A percentile compares a stretch with the other conserved stretches of the same genome.
Evolutionary conservation across 2,329 filamentous ascomycete genomes (phyloP).

Genomic region (Cladophialophora carrionii): DNA sequence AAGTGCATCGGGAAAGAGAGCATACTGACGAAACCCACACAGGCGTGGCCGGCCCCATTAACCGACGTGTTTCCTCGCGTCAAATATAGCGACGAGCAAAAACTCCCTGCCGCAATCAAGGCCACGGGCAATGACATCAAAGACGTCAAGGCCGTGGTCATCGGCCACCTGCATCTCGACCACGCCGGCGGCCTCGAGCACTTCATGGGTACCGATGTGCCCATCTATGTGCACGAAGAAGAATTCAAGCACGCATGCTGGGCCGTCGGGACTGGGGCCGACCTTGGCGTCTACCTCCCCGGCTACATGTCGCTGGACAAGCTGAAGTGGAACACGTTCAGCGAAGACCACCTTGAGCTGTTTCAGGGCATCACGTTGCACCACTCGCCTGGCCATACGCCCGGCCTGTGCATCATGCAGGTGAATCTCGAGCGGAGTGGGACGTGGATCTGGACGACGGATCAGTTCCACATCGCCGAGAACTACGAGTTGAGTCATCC

Average conservation of each 20-base stretch:
- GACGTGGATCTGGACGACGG: conserved; percentile 49
- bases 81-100: conserved; percentile 42
- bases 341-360: conserved; percentile 46
- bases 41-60: conserved; percentile 45
- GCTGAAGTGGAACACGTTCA: conserved; percentile 52
- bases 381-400: conserved; percentile 46
- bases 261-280: conserved; percentile 49
- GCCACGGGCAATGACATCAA: conserved; percentile 50
- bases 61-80: conserved; percentile 48
- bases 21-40: background rate
- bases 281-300: conserved; percentile 47
- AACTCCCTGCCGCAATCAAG: conserved; percentile 45
- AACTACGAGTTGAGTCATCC: conserved; percentile 45
- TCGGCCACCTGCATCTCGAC: conserved; percentile 55
- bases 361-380: conserved; percentile 47
- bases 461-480: conserved; percentile 48
- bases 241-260: conserved; percentile 54
- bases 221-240: conserved; percentile 54
- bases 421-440: conserved; percentile 45
- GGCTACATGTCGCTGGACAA: conserved; percentile 45
- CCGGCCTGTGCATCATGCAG: conserved; percentile 45
- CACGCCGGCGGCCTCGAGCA: conserved; percentile 55
- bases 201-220: conserved; percentile 49
- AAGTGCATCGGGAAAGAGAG: background rate
- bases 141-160: conserved; percentile 53